These are phyloP conservation scores for Pythium phragmitis DNA, from an alignment of 352 stramenopile species.

Conservation along the genomic window DNA sequence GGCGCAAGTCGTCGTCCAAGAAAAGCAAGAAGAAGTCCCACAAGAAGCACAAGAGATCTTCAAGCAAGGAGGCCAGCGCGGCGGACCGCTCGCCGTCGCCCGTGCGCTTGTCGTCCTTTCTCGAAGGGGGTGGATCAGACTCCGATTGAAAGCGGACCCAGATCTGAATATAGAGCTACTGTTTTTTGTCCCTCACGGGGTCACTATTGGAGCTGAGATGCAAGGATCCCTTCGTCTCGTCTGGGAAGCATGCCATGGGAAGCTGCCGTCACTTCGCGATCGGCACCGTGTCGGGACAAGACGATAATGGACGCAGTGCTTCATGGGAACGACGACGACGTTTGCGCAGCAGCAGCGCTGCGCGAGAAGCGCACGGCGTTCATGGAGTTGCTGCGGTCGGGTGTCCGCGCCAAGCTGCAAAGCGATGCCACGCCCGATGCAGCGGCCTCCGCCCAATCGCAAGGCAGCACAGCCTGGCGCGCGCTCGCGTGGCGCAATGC, in stretches of 20 bases:
- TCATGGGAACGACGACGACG: not conserved
- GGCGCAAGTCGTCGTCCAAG: slow-evolving; percentile 25
- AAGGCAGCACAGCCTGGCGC: slow-evolving; percentile 40
- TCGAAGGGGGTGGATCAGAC: slow-evolving; percentile 60
- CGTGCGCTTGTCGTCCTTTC: slow-evolving; percentile 90
- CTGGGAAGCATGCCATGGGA: not conserved
- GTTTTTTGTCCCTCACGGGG: not conserved
- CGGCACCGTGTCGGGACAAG: not conserved
- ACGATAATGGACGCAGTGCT: not conserved
- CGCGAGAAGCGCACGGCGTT: slow-evolving; percentile 22
- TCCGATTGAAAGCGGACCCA: slow-evolving; percentile 27
- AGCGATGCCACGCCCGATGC: slow-evolving; percentile 7
- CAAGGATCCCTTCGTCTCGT: not conserved
- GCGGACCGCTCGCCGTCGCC: slow-evolving; percentile 53
- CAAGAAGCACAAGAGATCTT: slow-evolving; percentile 56
- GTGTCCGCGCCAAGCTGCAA: slow-evolving; percentile 55
- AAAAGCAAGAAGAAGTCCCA: slow-evolving; percentile 39
- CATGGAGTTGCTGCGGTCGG: slow-evolving; percentile 53
- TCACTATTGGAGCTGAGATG: not conserved
- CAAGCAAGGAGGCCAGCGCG: slow-evolving; percentile 23
- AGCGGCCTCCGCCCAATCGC: not conserved
- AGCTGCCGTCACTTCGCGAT: not conserved
- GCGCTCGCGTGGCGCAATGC: slow-evolving; percentile 76
- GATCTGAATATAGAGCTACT: slow-evolving; percentile 13
- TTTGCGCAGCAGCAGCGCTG: not conserved